Evolutionary conservation across 805 yeast species (phyloP), one percentile per base, ranked within the genome.

Genomic region (Saturnispora zaruensis): DNA sequence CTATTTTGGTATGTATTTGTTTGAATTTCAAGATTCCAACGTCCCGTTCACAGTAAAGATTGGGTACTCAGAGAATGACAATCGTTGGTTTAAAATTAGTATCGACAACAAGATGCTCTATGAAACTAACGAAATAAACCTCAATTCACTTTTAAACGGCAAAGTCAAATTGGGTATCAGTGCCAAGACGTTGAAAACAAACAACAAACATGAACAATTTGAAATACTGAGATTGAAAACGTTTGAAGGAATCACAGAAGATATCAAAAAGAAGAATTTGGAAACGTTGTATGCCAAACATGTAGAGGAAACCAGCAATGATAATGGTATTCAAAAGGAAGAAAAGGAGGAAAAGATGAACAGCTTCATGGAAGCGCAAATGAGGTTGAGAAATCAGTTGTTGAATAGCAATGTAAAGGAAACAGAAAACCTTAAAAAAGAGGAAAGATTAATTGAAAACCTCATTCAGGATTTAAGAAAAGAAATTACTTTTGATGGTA

Each of bases 31-130:
- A 61, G 81, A 79, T 57, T 78, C 87, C 0, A 77, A 78, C 53
- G 86, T 84, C 5, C 95, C 95, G 9, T 69, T 77, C 23, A 82
- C 86, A 1, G 48, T 84, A n/a, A 77, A 88, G 65, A 55, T 85
- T 13, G 78, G 83, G 7, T 83, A 82, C 57, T 75, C 78, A 23
- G 52, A 54, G 4, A 42, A 11, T 16, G 20, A 40, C 6, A 28
- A 30, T 21, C 56, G 58, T 6, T 61, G 67, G 38, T 64, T 76
- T 52, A 81, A 82, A 55, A 73, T 84, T n/a, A 87, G 85, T 53
- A 68, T 83, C 45, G 87, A 85, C 64, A 85, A 85, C 62, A 78
- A 75, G 56, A 70, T 85, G 50, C 81, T 89, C 59, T 78, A 84
- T 64, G 80, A 80, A 63, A 81, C 89, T 0, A 75, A 77, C 51